phyloP scores from a whole-genome alignment of 2,329 filamentous ascomycete genomes.

The Scytalidium lignicola region DNA sequence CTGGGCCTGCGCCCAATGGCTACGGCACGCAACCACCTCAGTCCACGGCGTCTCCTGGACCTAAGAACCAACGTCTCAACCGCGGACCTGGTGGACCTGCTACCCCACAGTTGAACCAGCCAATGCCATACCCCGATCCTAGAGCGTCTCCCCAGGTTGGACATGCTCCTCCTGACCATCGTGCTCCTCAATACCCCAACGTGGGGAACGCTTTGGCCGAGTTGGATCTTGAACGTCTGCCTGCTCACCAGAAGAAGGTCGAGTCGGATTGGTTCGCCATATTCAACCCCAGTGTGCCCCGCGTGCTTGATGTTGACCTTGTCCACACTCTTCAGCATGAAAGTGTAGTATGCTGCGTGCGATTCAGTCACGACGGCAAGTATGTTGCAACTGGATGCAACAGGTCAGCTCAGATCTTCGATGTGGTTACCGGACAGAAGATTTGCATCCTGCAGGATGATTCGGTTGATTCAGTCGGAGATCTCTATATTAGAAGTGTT shows the following conservation, averaged over 20 bases:
- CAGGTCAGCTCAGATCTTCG: conserved; percentile 97
- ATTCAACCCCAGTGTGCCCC: conserved; percentile 88
- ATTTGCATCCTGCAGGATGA: conserved; percentile 89
- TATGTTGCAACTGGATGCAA: conserved; percentile 97
- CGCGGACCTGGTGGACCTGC: conserved; percentile 68
- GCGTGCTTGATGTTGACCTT: conserved; percentile 86
- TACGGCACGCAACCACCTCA: conserved; percentile 80
- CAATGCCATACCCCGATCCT: conserved; percentile 78
- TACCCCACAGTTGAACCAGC: conserved; percentile 87
- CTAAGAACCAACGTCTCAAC: conserved; percentile 62
- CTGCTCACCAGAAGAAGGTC: conserved; percentile 81
- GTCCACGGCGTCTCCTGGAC: conserved; percentile 81
- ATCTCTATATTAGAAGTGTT: conserved; percentile 94
- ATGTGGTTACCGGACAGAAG: conserved; percentile 80
- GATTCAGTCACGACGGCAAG: conserved; percentile 93
- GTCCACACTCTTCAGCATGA: conserved; percentile 90
- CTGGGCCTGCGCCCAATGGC: conserved; percentile 53
- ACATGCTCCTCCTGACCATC: conserved; percentile 73
- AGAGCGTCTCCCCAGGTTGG: conserved; percentile 79
- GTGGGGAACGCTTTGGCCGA: conserved; percentile 74
- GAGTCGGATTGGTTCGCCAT: conserved; percentile 93
- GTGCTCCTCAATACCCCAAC: conserved; percentile 39
- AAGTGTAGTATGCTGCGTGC: conserved; percentile 96
- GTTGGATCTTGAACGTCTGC: conserved; percentile 79
- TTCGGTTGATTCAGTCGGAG: conserved; percentile 77